phyloP scores from a whole-genome alignment of 1,139 yeast species.

The Hansenula lynferdii region DNA sequence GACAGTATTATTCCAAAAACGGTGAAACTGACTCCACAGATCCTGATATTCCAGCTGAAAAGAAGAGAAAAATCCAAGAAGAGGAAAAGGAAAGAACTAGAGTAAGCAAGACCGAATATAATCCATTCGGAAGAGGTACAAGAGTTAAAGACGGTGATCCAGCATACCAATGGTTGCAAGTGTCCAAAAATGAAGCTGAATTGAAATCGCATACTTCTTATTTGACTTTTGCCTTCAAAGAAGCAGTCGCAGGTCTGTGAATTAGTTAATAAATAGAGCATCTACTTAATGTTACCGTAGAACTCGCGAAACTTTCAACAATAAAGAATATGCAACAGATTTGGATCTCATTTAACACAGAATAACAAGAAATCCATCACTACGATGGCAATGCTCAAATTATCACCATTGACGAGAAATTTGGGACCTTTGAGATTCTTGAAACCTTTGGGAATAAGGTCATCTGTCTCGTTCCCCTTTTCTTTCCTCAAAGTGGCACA shows the following conservation, averaged over 20 bases:
- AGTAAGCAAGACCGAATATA: conserved; percentile 53
- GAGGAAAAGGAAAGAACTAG: conserved; percentile 25
- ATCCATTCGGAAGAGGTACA: conserved; percentile 81
- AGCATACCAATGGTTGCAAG: conserved; percentile 73
- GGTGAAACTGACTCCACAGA: conserved; percentile 19
- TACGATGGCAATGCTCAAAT: no score
- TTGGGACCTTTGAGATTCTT: no score
- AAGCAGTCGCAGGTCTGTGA: conserved; percentile 6
- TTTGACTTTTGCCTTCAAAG: conserved; percentile 75
- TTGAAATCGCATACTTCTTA: conserved; percentile 93
- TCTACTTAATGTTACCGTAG: no score
- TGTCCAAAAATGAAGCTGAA: conserved; percentile 78
- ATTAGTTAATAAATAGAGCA: no score
- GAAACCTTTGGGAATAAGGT: no score
- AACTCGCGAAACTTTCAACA: no score
- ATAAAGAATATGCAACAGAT: no score
- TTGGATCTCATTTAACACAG: no score
- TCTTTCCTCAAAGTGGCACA: no score
- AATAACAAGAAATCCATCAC: no score
- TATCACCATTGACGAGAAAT: no score
- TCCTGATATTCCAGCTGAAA: conserved; percentile 9
- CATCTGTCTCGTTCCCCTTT: no score
- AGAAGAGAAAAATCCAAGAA: conserved; percentile 21
- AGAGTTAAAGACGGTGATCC: conserved; percentile 86
- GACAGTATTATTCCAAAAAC: conserved; percentile 26